Conservation (phyloP, 805 yeast genomes). For the Cyberlindnera misumaiensis region DNA sequence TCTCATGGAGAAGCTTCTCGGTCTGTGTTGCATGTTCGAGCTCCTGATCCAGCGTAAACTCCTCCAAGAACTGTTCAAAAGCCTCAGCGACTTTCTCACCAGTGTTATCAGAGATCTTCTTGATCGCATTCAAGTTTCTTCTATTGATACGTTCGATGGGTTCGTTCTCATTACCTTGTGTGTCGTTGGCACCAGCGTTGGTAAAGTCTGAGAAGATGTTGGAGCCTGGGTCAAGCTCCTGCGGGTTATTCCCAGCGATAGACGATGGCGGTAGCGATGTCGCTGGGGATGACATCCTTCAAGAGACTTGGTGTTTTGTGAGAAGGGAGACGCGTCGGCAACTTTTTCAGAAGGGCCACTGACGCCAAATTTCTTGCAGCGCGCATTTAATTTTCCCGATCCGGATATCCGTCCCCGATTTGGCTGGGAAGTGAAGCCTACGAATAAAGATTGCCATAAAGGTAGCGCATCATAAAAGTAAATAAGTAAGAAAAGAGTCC, state of each 20-base stretch:
- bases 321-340: no score
- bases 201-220: constrained; percentile 16
- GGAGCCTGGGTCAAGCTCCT: constrained; percentile 3
- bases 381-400: constrained; percentile 11
- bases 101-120: constrained; percentile 82
- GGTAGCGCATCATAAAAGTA: no score
- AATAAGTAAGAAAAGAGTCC: no score
- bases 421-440: background rate
- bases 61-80: constrained; percentile 77
- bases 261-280: constrained; percentile 13
- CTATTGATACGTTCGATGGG: constrained; percentile 34
- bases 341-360: no score
- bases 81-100: constrained; percentile 92
- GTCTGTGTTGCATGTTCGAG: constrained; percentile 24
- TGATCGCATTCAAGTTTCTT: constrained; percentile 61
- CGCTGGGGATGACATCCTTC: constrained; percentile 9
- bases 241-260: constrained; percentile 4
- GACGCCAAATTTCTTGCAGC: background rate
- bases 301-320: no score
- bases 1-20: constrained; percentile 27
- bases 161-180: constrained; percentile 7
- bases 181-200: constrained; percentile 11
- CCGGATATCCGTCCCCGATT: constrained; percentile 3
- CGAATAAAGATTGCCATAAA: no score
- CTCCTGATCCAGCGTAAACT: constrained; percentile 39